phyloP scores from a whole-genome alignment of 192 early-diverging fungal genomes.

The Gonapodya prolifera region DNA sequence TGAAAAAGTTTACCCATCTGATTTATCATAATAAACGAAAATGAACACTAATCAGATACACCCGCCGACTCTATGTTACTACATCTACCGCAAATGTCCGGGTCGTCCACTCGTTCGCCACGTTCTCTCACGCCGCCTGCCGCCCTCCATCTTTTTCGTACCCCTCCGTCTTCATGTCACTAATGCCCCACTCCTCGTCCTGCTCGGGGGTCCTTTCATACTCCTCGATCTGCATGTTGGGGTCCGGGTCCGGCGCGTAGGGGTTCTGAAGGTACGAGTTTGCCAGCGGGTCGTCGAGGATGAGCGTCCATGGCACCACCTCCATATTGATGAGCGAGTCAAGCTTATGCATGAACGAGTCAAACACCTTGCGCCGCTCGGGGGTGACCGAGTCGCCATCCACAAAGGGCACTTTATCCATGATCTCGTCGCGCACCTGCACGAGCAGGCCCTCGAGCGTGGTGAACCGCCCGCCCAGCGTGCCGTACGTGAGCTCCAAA shows the following conservation, averaged over 20 bases:
- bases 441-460: slow-evolving; percentile 85
- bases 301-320: slow-evolving; percentile 42
- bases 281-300: slow-evolving; percentile 79
- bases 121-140: no score
- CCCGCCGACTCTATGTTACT: no score
- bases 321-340: slow-evolving; percentile 36
- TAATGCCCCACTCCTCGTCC: slow-evolving; percentile 78
- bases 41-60: no score
- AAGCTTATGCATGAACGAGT: slow-evolving; percentile 55
- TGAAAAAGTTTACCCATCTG: no score
- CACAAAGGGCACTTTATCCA: slow-evolving; percentile 45
- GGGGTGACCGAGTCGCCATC: slow-evolving; percentile 52
- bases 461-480: slow-evolving; percentile 88
- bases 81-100: no score
- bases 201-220: slow-evolving; percentile 80
- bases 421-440: slow-evolving; percentile 79
- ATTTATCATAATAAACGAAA: no score
- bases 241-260: slow-evolving; percentile 88
- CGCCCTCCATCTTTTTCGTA: slow-evolving; percentile 3
- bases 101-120: no score
- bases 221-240: slow-evolving; percentile 77
- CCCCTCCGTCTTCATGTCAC: slow-evolving; percentile 53
- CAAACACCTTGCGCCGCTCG: slow-evolving; percentile 41
- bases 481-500: slow-evolving; percentile 72
- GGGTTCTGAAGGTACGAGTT: slow-evolving; percentile 87